These are phyloP conservation scores for Ustilago crameri DNA, from an alignment of 1,284 basidiomycete species.

Conservation along the genomic window DNA sequence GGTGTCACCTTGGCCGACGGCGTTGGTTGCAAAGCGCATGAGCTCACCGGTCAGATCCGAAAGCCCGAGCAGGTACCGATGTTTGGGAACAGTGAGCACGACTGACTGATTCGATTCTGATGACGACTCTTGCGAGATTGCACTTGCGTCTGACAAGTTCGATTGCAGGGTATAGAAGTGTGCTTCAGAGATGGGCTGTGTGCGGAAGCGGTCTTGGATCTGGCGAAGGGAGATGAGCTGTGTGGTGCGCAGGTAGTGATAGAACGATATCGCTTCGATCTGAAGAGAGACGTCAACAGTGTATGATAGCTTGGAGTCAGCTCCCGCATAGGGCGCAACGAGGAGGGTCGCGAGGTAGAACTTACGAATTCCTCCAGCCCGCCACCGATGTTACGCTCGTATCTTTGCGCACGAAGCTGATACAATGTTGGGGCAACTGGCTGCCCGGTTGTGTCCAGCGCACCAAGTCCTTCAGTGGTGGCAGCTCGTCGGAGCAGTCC, in stretches of 20 bases:
- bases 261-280: conserved; percentile 90
- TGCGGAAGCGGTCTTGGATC: conserved; percentile 72
- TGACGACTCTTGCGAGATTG: neutral
- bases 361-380: conserved; percentile 68
- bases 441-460: neutral
- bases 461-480: conserved; percentile 50
- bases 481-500: conserved; percentile 75
- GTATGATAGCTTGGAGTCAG: neutral
- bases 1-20: conserved; percentile 48
- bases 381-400: conserved; percentile 59
- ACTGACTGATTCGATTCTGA: neutral
- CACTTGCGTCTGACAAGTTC: neutral
- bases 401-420: conserved; percentile 36
- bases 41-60: conserved; percentile 95
- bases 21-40: conserved; percentile 86
- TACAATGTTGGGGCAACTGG: neutral
- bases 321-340: conserved; percentile 3
- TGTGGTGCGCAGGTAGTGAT: conserved; percentile 82
- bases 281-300: neutral
- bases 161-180: conserved; percentile 13
- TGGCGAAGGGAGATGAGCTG: conserved; percentile 78
- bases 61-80: conserved; percentile 90
- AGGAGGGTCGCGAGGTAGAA: neutral
- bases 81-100: conserved; percentile 70
- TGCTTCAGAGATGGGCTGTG: conserved; percentile 13